Evolutionary conservation across 352 stramenopile species (phyloP), one percentile per base, ranked within the genome.

Genomic region (Thalassiosira mediterranea): DNA sequence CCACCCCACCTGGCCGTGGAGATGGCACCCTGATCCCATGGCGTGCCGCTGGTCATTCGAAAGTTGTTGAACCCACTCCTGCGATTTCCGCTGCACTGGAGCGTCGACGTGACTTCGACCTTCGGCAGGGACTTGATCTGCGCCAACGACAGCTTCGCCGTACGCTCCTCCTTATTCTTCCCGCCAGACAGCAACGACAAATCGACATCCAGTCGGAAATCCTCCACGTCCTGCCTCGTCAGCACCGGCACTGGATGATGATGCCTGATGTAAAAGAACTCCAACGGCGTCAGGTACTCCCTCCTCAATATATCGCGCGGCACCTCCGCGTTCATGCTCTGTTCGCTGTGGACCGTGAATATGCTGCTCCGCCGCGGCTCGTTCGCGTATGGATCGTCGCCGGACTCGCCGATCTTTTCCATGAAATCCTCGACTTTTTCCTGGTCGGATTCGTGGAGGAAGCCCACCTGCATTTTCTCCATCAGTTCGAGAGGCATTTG

Each of bases 191-290:
- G 64, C 21, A 70, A 40, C n/a, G 73, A 69, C 46, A 91, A 66
- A 76, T 93, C 81, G 38, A 93, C 74, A 21, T 95, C 89, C 48
- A 97, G 92, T 32, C 89, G 70, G 74, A 94, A 85, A 28, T 91
- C 77, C 29, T 97, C 89, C 2, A 97, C 79, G 63, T 96, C 87
- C n/a, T 91, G 83, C 5, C 96, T 75, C 0, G 64, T 84, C 67
- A 92, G 68, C 21, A 86, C 75, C 21, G 97, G 97, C 1, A 99
- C 97, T 1, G 97, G 96, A 69, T 98, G 90, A 82, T 99, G 97
- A 88, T 99, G 97, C 2, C 97, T 88, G 68, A 98, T 96, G 77
- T 98, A 99, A 83, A 98, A 98, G 8, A 99, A 77, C 3, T 97
- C 93, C 68, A 95, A 96, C 3, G 97, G 96, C 7, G 97, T 99